Conservation (phyloP, 2,329 filamentous ascomycete genomes). For the Thermoascus crustaceus region DNA sequence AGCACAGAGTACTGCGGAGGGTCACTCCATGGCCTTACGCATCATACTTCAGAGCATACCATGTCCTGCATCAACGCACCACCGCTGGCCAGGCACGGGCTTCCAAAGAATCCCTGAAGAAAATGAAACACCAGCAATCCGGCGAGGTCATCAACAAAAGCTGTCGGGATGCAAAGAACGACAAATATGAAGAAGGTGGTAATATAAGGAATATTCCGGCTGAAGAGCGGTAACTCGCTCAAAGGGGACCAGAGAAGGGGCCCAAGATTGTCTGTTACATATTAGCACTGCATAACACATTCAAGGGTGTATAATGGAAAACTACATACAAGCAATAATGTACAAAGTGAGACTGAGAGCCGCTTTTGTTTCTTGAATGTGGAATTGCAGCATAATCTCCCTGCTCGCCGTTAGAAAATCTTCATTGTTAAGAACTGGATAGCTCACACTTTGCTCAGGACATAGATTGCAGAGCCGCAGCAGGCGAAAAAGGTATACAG, state of each 20-base stretch:
- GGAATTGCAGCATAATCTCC: constrained; percentile 11
- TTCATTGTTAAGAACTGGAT: not conserved
- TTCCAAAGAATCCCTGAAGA: constrained; percentile 59
- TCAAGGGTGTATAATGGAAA: constrained; percentile 12
- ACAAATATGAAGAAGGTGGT: constrained; percentile 61
- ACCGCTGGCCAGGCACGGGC: constrained; percentile 55
- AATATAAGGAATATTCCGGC: constrained; percentile 61
- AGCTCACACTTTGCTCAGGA: constrained; percentile 9
- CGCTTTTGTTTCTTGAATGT: constrained; percentile 17
- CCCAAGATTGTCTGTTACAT: constrained; percentile 44
- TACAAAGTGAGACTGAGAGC: constrained; percentile 25
- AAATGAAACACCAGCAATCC: constrained; percentile 58
- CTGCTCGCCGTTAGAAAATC: not conserved
- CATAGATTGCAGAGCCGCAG: constrained; percentile 14
- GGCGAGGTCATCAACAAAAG: constrained; percentile 54
- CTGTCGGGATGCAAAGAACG: constrained; percentile 56
- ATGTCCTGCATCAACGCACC: constrained; percentile 41
- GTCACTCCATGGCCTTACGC: not conserved
- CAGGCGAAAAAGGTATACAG: constrained; percentile 23
- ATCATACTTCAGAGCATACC: constrained; percentile 4
- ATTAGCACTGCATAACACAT: constrained; percentile 1
- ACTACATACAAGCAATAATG: constrained; percentile 14
- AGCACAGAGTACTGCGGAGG: constrained; percentile 39
- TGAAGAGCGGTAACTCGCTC: constrained; percentile 58
- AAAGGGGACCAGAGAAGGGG: constrained; percentile 60